Base-by-base conservation (phyloP, 2,329 filamentous ascomycete genomes). In the Cladosporium sp. region DNA sequence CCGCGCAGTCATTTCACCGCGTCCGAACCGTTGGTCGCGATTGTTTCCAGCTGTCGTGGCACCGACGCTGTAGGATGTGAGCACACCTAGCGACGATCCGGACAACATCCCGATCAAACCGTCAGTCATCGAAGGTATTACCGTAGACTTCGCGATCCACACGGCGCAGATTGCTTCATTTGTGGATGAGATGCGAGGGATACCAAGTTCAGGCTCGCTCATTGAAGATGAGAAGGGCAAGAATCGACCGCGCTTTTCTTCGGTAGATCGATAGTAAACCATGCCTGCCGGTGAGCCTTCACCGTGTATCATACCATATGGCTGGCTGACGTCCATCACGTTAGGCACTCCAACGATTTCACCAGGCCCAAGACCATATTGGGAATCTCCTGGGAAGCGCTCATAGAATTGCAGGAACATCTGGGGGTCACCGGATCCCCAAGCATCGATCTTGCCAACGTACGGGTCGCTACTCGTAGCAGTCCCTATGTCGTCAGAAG, bases 301-400 rank as follows among this genome's bases (percentile, higher is more conserved):
- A 3, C 93, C 94, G 63, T 91, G 89, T 8, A 96, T 80, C 79
- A 94, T 86, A 10, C 94, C 94, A 74, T 91, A 93, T 10, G 87
- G 86, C 72, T 94, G 91, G 74, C 93, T 97, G 40, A 97, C 86
- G 75, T 97, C 93, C 90, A 97, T 93, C 40, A 91, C 86, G 73
- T 97, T 97, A 1, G 91, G 91, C 28, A 89, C 81, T 18, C 90
- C 92, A 11, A 92, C 88, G 61, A 88, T 75, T 49, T 92, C 89
- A 5, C 92, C 93, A 35, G 91, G 83, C 4, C 91, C 92, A 59
- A 93, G 77, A 3, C 94, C 94, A 78, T 90, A 96, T 37, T 89
- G 88, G 21, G 88, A 81, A 66, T 93, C 84, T 7, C 89, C 88
- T 3, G 91, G 88, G 70, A 89, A 89, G 37, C 90, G 83, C 69